Conservation (phyloP, 352 stramenopile genomes). For the Lagenidium sp. region DNA sequence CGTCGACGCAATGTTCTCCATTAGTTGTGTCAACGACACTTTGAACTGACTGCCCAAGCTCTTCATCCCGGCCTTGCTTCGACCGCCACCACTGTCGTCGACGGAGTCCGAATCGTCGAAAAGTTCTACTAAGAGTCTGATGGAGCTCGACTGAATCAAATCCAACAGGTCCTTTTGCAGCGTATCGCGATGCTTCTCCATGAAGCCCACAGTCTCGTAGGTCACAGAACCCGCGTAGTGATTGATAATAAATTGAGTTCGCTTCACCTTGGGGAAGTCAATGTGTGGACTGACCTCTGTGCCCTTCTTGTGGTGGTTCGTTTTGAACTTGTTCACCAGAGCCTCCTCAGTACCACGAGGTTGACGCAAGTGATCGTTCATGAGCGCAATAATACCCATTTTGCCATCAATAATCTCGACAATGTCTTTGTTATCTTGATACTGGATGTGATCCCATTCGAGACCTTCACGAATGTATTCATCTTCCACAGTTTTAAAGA, state of each 20-base stretch:
- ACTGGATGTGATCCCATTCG: constrained; percentile 97
- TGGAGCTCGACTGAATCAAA: constrained; percentile 67
- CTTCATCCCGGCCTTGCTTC: constrained; percentile 52
- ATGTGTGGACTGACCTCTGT: constrained; percentile 63
- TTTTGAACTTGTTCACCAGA: constrained; percentile 83
- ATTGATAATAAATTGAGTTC: constrained; percentile 92
- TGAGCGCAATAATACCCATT: constrained; percentile 81
- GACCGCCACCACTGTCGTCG: constrained; percentile 22
- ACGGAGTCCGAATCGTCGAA: constrained; percentile 56
- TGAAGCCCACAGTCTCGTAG: constrained; percentile 93
- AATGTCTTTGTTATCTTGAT: constrained; percentile 98
- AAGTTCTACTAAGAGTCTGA: constrained; percentile 55
- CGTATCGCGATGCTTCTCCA: constrained; percentile 95
- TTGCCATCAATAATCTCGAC: constrained; percentile 94
- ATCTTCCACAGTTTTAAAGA: constrained; percentile 98
- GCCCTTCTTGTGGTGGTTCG: constrained; percentile 74
- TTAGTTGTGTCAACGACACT: constrained; percentile 64
- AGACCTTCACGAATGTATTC: constrained; percentile 97
- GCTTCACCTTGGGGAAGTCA: constrained; percentile 83
- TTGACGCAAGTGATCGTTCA: constrained; percentile 85
- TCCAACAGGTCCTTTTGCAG: constrained; percentile 94
- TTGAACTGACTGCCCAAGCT: constrained; percentile 84
- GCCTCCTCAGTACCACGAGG: constrained; percentile 81
- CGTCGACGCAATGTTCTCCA: constrained; percentile 82
- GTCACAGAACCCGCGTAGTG: constrained; percentile 94